phyloP scores from a whole-genome alignment of 2,329 filamentous ascomycete species.

The Balansia obtecta region DNA sequence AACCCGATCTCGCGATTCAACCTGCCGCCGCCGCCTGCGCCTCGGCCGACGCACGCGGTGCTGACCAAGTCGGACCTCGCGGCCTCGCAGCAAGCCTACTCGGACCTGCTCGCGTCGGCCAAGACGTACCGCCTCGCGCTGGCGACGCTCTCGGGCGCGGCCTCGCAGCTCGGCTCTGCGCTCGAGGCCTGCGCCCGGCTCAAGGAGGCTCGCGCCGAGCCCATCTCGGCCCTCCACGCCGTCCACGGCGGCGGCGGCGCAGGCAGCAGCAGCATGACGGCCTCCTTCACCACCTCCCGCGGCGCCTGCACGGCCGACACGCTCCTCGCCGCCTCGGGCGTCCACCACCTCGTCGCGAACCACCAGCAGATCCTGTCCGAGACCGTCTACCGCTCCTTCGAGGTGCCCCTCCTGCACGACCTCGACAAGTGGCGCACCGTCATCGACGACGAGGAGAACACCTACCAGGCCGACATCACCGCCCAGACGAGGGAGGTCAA shows the following conservation, averaged over 20 bases:
- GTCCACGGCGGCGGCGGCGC: no score
- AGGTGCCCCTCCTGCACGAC: slow-evolving; percentile 57
- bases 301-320: slow-evolving; percentile 50
- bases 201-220: slow-evolving; percentile 52
- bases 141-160: slow-evolving; percentile 45
- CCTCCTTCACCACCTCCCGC: slow-evolving; percentile 31
- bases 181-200: slow-evolving; percentile 56
- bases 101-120: slow-evolving; percentile 47
- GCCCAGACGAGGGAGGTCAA: slow-evolving; percentile 48
- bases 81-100: slow-evolving; percentile 48
- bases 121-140: slow-evolving; percentile 53
- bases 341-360: slow-evolving; percentile 56
- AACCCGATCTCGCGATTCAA: slow-evolving; percentile 46
- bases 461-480: slow-evolving; percentile 43
- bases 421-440: slow-evolving; percentile 51
- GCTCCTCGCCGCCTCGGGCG: slow-evolving; percentile 48
- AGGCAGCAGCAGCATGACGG: slow-evolving; percentile 28
- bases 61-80: slow-evolving; percentile 53
- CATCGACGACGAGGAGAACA: slow-evolving; percentile 52
- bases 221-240: slow-evolving; percentile 27
- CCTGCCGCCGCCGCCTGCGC: slow-evolving; percentile 48
- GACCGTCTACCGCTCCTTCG: slow-evolving; percentile 55
- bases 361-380: slow-evolving; percentile 59
- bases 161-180: slow-evolving; percentile 50
- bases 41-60: slow-evolving; percentile 43